Percentiles rank a stretch among this genome's conserved stretches.
Evolutionary conservation across 345 rosid species (phyloP).

Genomic region (Linum trigynum): DNA sequence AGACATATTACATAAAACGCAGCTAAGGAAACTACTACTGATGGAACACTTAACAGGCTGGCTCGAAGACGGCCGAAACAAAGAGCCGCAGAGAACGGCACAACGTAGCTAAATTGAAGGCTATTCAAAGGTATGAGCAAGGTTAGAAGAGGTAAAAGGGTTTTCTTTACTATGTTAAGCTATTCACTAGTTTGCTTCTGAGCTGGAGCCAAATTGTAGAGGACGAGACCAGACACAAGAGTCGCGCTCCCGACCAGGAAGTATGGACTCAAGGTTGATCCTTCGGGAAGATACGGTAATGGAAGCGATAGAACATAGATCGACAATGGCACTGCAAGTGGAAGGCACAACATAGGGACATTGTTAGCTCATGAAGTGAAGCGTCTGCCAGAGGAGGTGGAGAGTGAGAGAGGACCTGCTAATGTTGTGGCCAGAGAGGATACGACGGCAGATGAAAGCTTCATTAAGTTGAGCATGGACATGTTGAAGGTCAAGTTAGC

Average conservation of each 20-base stretch:
- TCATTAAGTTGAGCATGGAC: slow-evolving; percentile 57
- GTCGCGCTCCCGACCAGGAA: slow-evolving; percentile 42
- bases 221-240: slow-evolving; percentile 55
- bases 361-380: not conserved
- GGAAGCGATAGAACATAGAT: slow-evolving; percentile 65
- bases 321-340: slow-evolving; percentile 55
- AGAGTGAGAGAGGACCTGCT: slow-evolving; percentile 40
- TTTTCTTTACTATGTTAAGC: not conserved
- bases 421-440: slow-evolving; percentile 55
- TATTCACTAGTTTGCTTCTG: not conserved
- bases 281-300: slow-evolving; percentile 69
- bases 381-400: not conserved
- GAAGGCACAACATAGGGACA: slow-evolving; percentile 4
- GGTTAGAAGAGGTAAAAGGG: too few relatives aligned
- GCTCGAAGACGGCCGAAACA: too few relatives aligned
- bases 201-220: slow-evolving; percentile 41
- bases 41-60: too few relatives aligned
- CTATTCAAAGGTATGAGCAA: too few relatives aligned
- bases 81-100: too few relatives aligned
- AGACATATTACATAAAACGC: too few relatives aligned
- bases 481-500: slow-evolving; percentile 71
- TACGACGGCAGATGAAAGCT: slow-evolving; percentile 67
- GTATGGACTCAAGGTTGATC: slow-evolving; percentile 61
- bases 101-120: too few relatives aligned
- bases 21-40: too few relatives aligned